Evolutionary conservation across 371 early-diverging fungal genomes (phyloP).

Genomic region (Apophysomyces sp.): DNA sequence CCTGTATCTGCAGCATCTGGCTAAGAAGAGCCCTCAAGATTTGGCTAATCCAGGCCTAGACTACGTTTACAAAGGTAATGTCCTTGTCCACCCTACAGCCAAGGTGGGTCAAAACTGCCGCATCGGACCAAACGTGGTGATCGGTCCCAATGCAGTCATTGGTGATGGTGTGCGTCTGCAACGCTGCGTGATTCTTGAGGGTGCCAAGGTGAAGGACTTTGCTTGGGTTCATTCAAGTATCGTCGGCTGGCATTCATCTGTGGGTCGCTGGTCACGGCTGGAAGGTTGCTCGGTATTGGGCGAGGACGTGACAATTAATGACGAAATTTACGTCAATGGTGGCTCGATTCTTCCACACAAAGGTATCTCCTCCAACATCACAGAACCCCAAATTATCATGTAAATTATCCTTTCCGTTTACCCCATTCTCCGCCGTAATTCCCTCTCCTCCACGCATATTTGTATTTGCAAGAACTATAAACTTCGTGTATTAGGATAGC

Average conservation of each 20-base stretch:
- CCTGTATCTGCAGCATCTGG: constrained; percentile 86
- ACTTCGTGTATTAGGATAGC: constrained; percentile 1
- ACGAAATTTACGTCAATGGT: constrained; percentile 95
- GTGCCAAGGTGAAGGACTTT: constrained; percentile 84
- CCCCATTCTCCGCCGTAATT: constrained; percentile 6
- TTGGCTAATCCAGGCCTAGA: constrained; percentile 67
- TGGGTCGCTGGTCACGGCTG: constrained; percentile 94
- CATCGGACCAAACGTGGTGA: constrained; percentile 94
- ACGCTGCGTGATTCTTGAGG: constrained; percentile 92
- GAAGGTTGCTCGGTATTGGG: constrained; percentile 95
- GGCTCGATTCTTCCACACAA: constrained; percentile 96
- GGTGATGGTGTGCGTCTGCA: constrained; percentile 96
- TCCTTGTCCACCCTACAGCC: constrained; percentile 90
- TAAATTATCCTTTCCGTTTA: constrained; percentile 45
- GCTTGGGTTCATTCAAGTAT: constrained; percentile 93
- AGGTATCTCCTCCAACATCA: constrained; percentile 81
- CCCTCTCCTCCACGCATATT: not conserved
- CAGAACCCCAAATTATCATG: constrained; percentile 97
- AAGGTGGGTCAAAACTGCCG: constrained; percentile 93
- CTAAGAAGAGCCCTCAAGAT: constrained; percentile 71
- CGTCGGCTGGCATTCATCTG: constrained; percentile 96
- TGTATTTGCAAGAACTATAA: constrained; percentile 1
- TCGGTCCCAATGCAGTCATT: constrained; percentile 92
- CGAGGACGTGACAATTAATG: constrained; percentile 92
- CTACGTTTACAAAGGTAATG: constrained; percentile 83